Percentiles rank a stretch among this genome's conserved stretches.
These are phyloP conservation scores for Pholiota molesta DNA, from an alignment of 768 basidiomycete species.

Conservation along the genomic window DNA sequence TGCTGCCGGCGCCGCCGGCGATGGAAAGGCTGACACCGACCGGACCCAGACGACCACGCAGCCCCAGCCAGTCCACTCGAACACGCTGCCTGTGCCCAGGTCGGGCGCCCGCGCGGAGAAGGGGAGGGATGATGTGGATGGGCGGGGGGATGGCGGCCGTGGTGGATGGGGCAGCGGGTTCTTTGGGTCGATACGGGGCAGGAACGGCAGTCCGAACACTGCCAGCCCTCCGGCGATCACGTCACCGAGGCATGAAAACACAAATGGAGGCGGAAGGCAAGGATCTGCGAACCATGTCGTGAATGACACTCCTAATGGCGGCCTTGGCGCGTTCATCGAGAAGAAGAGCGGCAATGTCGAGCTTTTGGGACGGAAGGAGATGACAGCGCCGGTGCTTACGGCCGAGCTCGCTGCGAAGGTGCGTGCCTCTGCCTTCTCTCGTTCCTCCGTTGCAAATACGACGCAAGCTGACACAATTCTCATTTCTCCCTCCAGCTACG, in stretches of 20 bases:
- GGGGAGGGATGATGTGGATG: not conserved
- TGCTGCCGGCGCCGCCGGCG: not conserved
- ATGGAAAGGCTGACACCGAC: not conserved
- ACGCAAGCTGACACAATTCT: not conserved
- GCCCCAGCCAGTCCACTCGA: not conserved
- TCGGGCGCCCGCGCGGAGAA: not conserved
- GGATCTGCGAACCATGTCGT: not conserved
- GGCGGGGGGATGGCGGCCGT: not conserved
- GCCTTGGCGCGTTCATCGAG: constrained; percentile 51
- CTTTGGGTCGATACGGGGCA: constrained; percentile 20
- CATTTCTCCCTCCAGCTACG: constrained; percentile 56
- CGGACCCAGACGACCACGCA: not conserved
- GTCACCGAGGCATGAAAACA: not conserved
- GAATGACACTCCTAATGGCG: not conserved
- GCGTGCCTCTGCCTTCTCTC: constrained; percentile 25
- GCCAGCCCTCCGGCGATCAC: not conserved
- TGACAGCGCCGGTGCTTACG: constrained; percentile 55
- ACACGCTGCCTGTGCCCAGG: not conserved
- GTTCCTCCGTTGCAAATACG: not conserved
- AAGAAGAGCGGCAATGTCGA: constrained; percentile 51
- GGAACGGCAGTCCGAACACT: constrained; percentile 16
- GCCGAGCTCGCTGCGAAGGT: constrained; percentile 63
- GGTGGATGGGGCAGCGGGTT: constrained; percentile 24
- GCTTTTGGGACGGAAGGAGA: constrained; percentile 57
- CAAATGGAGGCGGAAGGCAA: not conserved